Evolutionary conservation across 768 basidiomycete species (phyloP).

Genomic region (Myochromella boudieri): DNA sequence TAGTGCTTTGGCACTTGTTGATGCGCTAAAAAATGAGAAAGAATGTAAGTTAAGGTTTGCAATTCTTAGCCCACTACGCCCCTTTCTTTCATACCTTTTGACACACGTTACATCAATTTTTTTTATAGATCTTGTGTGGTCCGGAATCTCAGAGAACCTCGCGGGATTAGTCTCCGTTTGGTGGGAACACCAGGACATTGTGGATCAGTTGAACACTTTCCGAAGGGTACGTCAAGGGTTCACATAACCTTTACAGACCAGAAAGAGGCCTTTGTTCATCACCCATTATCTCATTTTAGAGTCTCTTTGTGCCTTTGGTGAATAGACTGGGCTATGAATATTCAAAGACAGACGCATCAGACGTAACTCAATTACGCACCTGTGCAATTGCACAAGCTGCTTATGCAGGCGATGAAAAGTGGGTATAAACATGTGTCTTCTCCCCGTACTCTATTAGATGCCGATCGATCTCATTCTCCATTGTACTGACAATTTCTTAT

Average conservation of each 20-base stretch:
- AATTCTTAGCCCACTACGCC: not conserved
- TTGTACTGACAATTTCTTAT: not conserved
- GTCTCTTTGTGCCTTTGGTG: slow-evolving; percentile 73
- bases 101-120: not conserved
- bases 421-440: slow-evolving; percentile 8
- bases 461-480: not conserved
- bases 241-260: not conserved
- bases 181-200: slow-evolving; percentile 75
- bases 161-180: slow-evolving; percentile 59
- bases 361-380: slow-evolving; percentile 71
- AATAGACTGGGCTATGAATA: slow-evolving; percentile 80
- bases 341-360: slow-evolving; percentile 60
- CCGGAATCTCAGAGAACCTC: slow-evolving; percentile 61
- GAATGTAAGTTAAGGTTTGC: slow-evolving; percentile 55
- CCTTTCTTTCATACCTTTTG: not conserved
- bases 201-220: slow-evolving; percentile 57
- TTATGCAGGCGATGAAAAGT: slow-evolving; percentile 23
- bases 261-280: too few species aligned
- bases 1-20: slow-evolving; percentile 71
- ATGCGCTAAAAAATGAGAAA: slow-evolving; percentile 68
- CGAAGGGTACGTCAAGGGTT: slow-evolving; percentile 44
- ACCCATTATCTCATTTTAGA: slow-evolving; percentile 38
- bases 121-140: slow-evolving; percentile 78
- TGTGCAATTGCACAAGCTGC: slow-evolving; percentile 60
- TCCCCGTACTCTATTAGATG: not conserved